Conservation (phyloP, 371 early-diverging fungal species). For the Batrachochytrium dendrobatidis region DNA sequence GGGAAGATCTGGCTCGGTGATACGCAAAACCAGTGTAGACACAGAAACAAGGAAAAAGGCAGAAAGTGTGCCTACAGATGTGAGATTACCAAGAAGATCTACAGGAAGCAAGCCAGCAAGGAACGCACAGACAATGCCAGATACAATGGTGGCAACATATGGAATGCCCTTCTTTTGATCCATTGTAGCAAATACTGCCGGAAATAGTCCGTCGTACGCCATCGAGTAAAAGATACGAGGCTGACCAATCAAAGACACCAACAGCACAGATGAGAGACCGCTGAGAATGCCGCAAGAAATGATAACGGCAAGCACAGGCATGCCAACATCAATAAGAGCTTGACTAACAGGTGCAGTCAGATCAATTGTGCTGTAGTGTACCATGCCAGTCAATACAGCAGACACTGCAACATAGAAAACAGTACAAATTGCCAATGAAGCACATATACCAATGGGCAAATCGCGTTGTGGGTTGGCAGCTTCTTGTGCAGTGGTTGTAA, state of each 20-base stretch:
- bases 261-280: constrained; percentile 72
- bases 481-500: constrained; percentile 84
- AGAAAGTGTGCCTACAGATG: constrained; percentile 76
- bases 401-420: constrained; percentile 62
- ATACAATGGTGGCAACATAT: constrained; percentile 56
- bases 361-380: constrained; percentile 44
- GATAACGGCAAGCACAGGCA: constrained; percentile 53
- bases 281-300: constrained; percentile 62
- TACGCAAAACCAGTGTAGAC: constrained; percentile 68
- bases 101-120: constrained; percentile 72
- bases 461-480: constrained; percentile 72
- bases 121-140: constrained; percentile 62
- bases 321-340: constrained; percentile 46
- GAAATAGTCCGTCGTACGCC: constrained; percentile 80
- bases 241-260: constrained; percentile 69
- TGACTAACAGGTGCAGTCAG: constrained; percentile 54
- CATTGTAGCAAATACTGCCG: constrained; percentile 58
- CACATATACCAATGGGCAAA: constrained; percentile 81
- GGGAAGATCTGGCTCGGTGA: constrained; percentile 60
- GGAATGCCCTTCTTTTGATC: constrained; percentile 63
- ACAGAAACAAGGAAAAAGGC: constrained; percentile 75
- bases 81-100: constrained; percentile 75
- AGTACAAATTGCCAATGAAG: constrained; percentile 67
- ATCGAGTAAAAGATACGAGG: constrained; percentile 83
- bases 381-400: constrained; percentile 69